Evolutionary conservation across 208 protist genomes (phyloP), one percentile per base, ranked within the genome.

Genomic region (Trypanosoma melophagium): DNA sequence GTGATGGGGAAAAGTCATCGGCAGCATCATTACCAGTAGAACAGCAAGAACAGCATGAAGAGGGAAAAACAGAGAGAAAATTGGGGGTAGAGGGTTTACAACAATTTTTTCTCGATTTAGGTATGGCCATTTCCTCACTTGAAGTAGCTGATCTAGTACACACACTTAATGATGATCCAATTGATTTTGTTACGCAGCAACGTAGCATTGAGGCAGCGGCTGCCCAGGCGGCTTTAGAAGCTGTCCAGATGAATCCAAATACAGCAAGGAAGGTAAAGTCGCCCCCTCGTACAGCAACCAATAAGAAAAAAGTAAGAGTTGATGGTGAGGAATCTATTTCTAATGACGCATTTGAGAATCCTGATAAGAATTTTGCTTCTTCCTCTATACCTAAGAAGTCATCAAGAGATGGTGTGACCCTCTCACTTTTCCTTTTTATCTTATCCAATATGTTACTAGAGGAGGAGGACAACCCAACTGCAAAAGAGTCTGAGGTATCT

Each of bases 381-480:
- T 17, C 49, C 14, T 35, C n/a, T 17, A 2, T 7, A 2, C 50
- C 13, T 21, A 62, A 52, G 13, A 44, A 54, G 19, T 16, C 25
- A 14, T 21, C 35, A 58, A 41, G 58, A 35, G 49, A 69, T 22
- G 68, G 55, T 21, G 60, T 94, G 22, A 79, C 77, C 8, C 90
- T 91, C 58, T 62, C 74, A 2, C 50, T 70, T n/a, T 94, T 94
- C 47, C 47, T 94, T 13, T 87, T 79, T 67, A 80, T 94, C 40
- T 61, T 94, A 21, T 68, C 81, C 40, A 8, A 80, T 35, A 28
- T 57, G 31, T 35, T 60, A 19, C 16, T 62, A 54, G 71, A 67
- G 44, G 40, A 68, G 44, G 75, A 77, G n/a, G 42, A 70, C 16
- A 72, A 25, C 7, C 17, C 35, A 40, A 57, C 22, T 13, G 54